phyloP scores from a whole-genome alignment of 2,329 filamentous ascomycete species.

The Diaporthe sp. region DNA sequence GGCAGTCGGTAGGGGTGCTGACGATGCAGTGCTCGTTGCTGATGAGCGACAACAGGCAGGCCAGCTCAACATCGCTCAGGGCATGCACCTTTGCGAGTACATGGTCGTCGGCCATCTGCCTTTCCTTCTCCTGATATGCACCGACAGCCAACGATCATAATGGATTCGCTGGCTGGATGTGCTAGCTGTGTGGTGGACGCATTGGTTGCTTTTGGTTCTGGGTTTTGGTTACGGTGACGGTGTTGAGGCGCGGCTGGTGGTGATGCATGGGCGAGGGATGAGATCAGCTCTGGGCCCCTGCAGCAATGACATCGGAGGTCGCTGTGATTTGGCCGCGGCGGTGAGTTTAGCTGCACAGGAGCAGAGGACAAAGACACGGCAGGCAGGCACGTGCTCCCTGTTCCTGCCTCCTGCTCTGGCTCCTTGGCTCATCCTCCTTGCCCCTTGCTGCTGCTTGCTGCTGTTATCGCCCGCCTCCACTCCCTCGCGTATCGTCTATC shows the following conservation, averaged over 20 bases:
- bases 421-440: background rate
- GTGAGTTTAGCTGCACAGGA: background rate
- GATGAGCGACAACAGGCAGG: slow-evolving; percentile 82
- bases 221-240: background rate
- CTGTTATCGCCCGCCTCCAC: slow-evolving; percentile 13
- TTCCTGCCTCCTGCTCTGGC: background rate
- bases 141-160: slow-evolving; percentile 21
- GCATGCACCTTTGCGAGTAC: slow-evolving; percentile 78
- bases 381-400: slow-evolving; percentile 11
- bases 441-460: background rate
- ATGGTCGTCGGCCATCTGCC: slow-evolving; percentile 68
- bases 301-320: slow-evolving; percentile 22
- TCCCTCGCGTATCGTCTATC: slow-evolving; percentile 6
- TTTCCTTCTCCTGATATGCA: slow-evolving; percentile 26
- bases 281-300: slow-evolving; percentile 20
- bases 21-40: slow-evolving; percentile 90
- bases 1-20: slow-evolving; percentile 70
- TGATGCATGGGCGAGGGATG: slow-evolving; percentile 4
- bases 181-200: background rate
- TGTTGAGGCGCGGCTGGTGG: slow-evolving; percentile 3
- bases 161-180: background rate
- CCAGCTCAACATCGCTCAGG: slow-evolving; percentile 89
- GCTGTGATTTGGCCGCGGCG: background rate
- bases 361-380: background rate
- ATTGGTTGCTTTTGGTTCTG: background rate